These are phyloP conservation scores for Fusarium sp. DNA, from an alignment of 2,329 filamentous ascomycete species.

Conservation along the genomic window DNA sequence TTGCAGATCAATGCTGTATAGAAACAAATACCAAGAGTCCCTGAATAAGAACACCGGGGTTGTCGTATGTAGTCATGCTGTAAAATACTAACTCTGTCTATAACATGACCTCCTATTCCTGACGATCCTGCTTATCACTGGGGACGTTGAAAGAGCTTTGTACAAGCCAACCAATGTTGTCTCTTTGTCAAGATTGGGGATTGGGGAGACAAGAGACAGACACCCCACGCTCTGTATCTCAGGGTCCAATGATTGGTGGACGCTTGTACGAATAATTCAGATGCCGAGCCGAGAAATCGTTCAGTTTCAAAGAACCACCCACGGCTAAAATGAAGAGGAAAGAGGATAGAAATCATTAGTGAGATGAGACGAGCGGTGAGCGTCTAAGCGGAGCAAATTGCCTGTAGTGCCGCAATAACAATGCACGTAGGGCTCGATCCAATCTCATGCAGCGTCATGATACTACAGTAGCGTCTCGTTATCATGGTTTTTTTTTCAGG, in stretches of 20 bases:
- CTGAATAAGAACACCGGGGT: conserved; percentile 6
- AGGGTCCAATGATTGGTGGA: conserved; percentile 28
- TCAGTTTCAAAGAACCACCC: conserved; percentile 5
- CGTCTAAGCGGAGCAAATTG: conserved; percentile 20
- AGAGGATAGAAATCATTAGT: not conserved
- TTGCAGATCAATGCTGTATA: conserved; percentile 17
- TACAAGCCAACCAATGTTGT: conserved; percentile 3
- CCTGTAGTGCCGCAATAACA: conserved; percentile 6
- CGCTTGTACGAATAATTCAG: conserved; percentile 29
- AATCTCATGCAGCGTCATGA: conserved; percentile 20
- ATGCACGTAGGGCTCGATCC: conserved; percentile 22
- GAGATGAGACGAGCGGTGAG: conserved; percentile 30
- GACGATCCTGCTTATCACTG: conserved; percentile 23
- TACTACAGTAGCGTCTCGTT: conserved; percentile 10
- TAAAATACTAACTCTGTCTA: conserved; percentile 9
- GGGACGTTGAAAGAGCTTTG: conserved; percentile 4
- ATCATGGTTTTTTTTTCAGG: conserved; percentile 17
- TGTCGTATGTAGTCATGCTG: not conserved
- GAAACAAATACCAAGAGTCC: conserved; percentile 1
- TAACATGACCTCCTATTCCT: conserved; percentile 23
- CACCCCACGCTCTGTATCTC: conserved; percentile 12
- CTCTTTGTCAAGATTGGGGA: not conserved
- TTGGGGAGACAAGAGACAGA: not conserved
- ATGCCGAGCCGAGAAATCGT: conserved; percentile 14
- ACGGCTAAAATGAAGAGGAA: conserved; percentile 19